Evolutionary conservation across 352 stramenopile species (phyloP).

Genomic region (Phytophthora sp.): DNA sequence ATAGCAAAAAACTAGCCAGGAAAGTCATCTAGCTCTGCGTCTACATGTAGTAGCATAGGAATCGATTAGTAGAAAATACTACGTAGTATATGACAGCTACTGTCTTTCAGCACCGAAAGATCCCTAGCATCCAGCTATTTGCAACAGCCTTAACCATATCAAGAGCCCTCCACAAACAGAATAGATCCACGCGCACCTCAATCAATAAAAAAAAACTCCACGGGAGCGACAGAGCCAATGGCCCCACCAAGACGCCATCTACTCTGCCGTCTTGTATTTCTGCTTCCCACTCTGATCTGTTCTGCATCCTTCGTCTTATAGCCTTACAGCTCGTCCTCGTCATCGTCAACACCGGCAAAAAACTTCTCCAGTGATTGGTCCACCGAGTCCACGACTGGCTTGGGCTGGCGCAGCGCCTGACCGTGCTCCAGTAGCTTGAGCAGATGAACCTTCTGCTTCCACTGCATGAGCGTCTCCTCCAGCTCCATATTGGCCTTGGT

Average conservation of each 20-base stretch:
- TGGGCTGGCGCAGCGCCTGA: constrained; percentile 55
- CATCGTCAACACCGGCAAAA: constrained; percentile 77
- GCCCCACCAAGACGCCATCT: background rate
- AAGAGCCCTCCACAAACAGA: too few relatives aligned
- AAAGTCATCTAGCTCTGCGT: constrained; percentile 1
- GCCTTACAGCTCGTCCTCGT: constrained; percentile 63
- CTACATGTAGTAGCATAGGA: constrained; percentile 14
- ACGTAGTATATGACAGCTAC: constrained; percentile 13
- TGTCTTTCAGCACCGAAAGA: constrained; percentile 1
- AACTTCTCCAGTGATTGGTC: constrained; percentile 84
- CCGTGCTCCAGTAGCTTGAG: constrained; percentile 81
- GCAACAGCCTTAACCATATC: background rate
- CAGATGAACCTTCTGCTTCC: constrained; percentile 98
- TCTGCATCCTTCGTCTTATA: too few relatives aligned
- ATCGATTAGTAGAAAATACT: constrained; percentile 25
- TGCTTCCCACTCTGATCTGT: constrained; percentile 5
- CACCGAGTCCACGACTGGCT: constrained; percentile 45
- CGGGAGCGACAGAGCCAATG: constrained; percentile 14
- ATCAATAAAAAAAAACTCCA: constrained; percentile 28
- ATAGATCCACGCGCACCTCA: background rate
- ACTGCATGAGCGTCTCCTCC: constrained; percentile 97
- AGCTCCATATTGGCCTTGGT: constrained; percentile 98
- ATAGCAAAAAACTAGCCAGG: constrained; percentile 1
- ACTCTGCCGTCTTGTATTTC: constrained; percentile 27
- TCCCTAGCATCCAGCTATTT: background rate